These are phyloP conservation scores for Scalesia atractyloides DNA, from an alignment of 129 eudicot genomes.

Conservation along the genomic window DNA sequence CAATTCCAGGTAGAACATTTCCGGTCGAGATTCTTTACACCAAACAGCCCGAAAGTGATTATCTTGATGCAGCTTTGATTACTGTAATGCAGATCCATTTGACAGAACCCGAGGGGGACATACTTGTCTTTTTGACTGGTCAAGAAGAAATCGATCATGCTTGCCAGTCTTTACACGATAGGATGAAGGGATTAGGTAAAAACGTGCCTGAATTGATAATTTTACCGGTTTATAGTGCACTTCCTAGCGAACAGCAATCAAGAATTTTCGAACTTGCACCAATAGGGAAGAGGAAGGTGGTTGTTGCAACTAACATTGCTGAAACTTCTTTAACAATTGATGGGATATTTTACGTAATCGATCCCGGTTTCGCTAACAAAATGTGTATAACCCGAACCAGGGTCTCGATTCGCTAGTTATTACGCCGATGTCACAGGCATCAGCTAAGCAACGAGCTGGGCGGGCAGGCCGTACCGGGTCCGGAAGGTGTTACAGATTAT, in stretches of 20 bases:
- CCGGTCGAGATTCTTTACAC: constrained; percentile 89
- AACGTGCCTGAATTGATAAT: constrained; percentile 85
- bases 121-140: constrained; percentile 88
- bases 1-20: constrained; percentile 92
- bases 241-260: constrained; percentile 94
- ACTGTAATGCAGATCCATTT: constrained; percentile 92
- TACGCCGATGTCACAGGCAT: constrained; percentile 39
- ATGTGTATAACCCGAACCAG: constrained; percentile 37
- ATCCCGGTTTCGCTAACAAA: constrained; percentile 40
- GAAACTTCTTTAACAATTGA: constrained; percentile 53
- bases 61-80: constrained; percentile 84
- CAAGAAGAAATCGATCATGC: constrained; percentile 95
- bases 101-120: constrained; percentile 94
- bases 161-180: constrained; percentile 76
- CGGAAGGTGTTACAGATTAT: constrained; percentile 50
- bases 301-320: constrained; percentile 47
- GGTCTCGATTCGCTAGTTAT: constrained; percentile 44
- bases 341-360: constrained; percentile 51
- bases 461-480: constrained; percentile 53
- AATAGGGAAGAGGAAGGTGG: constrained; percentile 86
- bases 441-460: constrained; percentile 54
- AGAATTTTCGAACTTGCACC: constrained; percentile 93
- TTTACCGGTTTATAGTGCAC: constrained; percentile 86
- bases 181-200: constrained; percentile 83
- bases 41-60: constrained; percentile 86